phyloP scores from a whole-genome alignment of 2,329 filamentous ascomycete species.

The Fusarium graminum region DNA sequence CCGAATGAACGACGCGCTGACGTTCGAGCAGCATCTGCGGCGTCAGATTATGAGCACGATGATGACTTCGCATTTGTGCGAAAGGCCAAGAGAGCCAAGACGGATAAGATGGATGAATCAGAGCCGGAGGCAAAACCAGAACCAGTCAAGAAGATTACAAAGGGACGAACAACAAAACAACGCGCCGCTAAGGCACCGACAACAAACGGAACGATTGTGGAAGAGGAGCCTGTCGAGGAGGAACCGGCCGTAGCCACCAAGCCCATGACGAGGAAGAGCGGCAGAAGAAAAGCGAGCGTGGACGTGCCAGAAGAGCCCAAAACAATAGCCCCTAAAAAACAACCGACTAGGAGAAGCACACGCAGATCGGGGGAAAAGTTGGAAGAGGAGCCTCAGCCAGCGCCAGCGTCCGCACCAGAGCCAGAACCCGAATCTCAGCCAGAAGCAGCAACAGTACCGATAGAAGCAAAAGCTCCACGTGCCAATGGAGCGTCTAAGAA shows the following conservation, averaged over 20 bases:
- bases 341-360: conserved; percentile 58
- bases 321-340: conserved; percentile 57
- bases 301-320: conserved; percentile 56
- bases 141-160: conserved; percentile 58
- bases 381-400: conserved; percentile 44
- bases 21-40: conserved; percentile 48
- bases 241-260: conserved; percentile 40
- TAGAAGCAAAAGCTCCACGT: conserved; percentile 22
- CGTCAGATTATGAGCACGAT: conserved; percentile 74
- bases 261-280: conserved; percentile 49
- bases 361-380: conserved; percentile 58
- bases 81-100: conserved; percentile 74
- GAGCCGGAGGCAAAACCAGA: conserved; percentile 55
- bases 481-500: conserved; percentile 50
- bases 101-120: conserved; percentile 60
- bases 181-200: conserved; percentile 53
- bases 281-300: conserved; percentile 57
- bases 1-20: conserved; percentile 36
- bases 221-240: conserved; percentile 38
- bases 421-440: background rate
- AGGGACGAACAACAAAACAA: conserved; percentile 53
- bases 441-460: conserved; percentile 4
- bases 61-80: conserved; percentile 83
- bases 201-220: conserved; percentile 38
- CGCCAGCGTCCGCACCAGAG: background rate